Base-by-base conservation (phyloP, 345 rosid species). In the Eucalyptus cloeziana region DNA sequence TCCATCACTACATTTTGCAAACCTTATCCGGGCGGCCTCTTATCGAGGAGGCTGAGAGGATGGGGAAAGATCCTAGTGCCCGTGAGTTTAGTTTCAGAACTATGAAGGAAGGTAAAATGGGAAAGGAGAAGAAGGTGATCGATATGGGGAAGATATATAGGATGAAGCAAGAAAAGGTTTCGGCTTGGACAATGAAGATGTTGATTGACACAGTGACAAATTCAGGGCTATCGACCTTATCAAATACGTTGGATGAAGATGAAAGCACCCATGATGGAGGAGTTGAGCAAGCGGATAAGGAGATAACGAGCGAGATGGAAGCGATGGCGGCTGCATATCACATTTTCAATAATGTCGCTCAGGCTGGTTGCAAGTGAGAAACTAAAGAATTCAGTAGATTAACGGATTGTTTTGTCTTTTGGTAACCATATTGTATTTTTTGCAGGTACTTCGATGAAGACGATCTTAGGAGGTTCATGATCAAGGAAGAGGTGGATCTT, bases 141-240 rank as follows among this genome's bases (percentile, higher is more conserved):
- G 98, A 97, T 92, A 94, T 96, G 97, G 97, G 93, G 52, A 93
- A 92, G 69, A 90, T 96, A 88, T 97, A 96, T 88, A 93, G 94
- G 91, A 92, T 97, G 95, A 96, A 96, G 90, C 95, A 92, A 89
- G 98, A 95, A 86, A 97, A 96, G 90, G 99, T 97, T 58, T 96
- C 99, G 13, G 93, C 98, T 90, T 96, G 97, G 99, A 96, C 96
- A 56, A 96, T 97, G 99, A 94, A 97, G 93, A 94, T 94, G 86
- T 91, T 97, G 94, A 93, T 96, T 19, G 99, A 97, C 90, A 97
- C 96, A 0, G 94, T 96, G 31, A 95, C 93, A 87, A 94, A 89
- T 87, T 94, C 98, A 2, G 94, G 96, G 86, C 92, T 96, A 79
- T 92, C 96, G 5, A 95, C 98, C 43, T 93, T 96, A 89, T 97